Base-by-base conservation (phyloP, 805 yeast species). In the Scheffersomyces ergatensis region DNA sequence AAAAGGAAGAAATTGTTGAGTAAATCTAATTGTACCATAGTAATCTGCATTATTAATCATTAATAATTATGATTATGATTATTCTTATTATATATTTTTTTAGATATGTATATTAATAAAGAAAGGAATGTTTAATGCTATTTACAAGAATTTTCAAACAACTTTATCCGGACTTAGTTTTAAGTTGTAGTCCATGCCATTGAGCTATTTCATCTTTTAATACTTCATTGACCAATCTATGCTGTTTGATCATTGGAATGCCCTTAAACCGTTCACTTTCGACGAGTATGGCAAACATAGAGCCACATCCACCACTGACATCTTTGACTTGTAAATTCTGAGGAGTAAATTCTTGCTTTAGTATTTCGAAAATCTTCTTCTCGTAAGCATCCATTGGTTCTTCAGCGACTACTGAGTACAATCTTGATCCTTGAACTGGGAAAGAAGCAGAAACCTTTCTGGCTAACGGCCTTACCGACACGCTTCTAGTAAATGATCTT, bases 161-260 rank as follows among this genome's bases (percentile, higher is more conserved):
- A 12, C 3, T 30, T 16, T 27, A 44, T 14, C 40, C 38, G 14
- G 51, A 44, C 55, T 76, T 83, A 0, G 98, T 92, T 49, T 77
- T 77, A 46, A 92, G 72, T 61, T 92, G 97, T 39, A 92, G 67
- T 0, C 99, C 99, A 59, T 93, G 99, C 99, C 98, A 93, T 54
- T 84, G 74, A 21, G 80, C 68, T 34, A 93, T 88, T 53, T 93
- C 98, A 32, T 88, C 95, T 45, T 83, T 82, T 51, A 93, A 70
- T 2, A 82, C 70, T 40, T 80, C 78, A 62, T 93, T 92, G 13
- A 93, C 98, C 50, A 92, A 61, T 45, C 96, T 76, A 56, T 93
- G 99, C 61, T 93, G 99, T 57, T 89, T 90, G 49, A 93, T 74
- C 82, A 88, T 88, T 1, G 87, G 70, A 33, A 87, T 57, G 0